Evolutionary conservation across 257 asterid species (phyloP), one percentile per base, ranked within the genome.

Genomic region (Salvia miltiorrhiza): DNA sequence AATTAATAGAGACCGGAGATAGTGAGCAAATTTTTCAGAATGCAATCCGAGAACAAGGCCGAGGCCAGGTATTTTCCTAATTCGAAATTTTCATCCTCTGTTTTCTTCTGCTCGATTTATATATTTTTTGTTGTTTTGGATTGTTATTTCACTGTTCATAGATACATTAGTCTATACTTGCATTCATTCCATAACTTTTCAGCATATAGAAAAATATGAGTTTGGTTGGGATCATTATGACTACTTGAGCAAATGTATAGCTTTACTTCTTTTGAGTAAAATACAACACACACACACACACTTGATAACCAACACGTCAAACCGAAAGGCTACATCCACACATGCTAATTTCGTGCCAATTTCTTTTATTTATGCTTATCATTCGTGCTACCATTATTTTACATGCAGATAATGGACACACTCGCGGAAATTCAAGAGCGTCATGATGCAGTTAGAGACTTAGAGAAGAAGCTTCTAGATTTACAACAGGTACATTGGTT

Each of bases 401-500:
- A 23, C 58, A 71, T 82, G 81, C 83, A 94, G 98, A 76, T 94
- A 72, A 85, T 91, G 99, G 99, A 90, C 76, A 91, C 99, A 24
- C 85, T 94, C 49, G 96, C 99, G 32, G 99, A 94, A 84, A 94
- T 94, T 79, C 97, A 94, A 80, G 99, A 94, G 77, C 96, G 99
- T 14, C 99, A 91, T 83, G 98, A 91, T 76, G 99, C 99, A 8
- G 99, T 91, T 28, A 84, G 91, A 81, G 98, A 94, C 62, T 78
- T 94, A 74, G 99, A 94, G 80, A 86, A 81, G 81, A 94, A 94
- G 87, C 98, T 94, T 82, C 95, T 89, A 39, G 99, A 89, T 8
- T 80, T 91, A 87, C 98, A 94, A 71, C 99, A 94, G 99, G 99
- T 91, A 80, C 63, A 6, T 12, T 48, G 23, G 9, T 41, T 58